Base-by-base conservation (phyloP, 331 rosid genomes). In the Prunus yedoensis region DNA sequence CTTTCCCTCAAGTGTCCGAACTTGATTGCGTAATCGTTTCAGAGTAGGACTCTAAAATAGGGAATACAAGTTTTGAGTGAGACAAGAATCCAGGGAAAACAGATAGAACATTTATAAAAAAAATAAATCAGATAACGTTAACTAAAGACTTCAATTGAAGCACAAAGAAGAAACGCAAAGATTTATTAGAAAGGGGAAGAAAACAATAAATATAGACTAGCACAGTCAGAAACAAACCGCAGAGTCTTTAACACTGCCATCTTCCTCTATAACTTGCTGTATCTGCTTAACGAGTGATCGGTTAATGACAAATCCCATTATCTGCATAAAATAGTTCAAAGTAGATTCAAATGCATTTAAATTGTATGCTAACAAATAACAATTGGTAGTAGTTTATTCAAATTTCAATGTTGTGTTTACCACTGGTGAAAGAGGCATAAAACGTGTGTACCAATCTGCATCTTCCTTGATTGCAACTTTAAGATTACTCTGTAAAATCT, bases 391-490 rank as follows among this genome's bases (percentile, higher is more conserved):
- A 21, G 16, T 81, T 38, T 46, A 50, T 71, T 68, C 47, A 74
- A 76, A 79, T 72, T 68, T 69, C 68, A 67, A 65, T 41, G 65
- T 56, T 78, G 52, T 77, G 80, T 66, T 78, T 88, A 94, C 99
- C 95, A 90, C 82, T 84, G 88, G 90, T 14, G 97, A 69, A 65
- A 94, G 90, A 77, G 99, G 97, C 97, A 90, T 92, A 82, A 90
- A 92, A 70, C 89, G 97, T 59, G 80, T 58, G 64, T 83, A 73
- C 97, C 97, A 90, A 77, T 92, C 93, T 43, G 77, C 82, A 50
- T 86, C 96, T 83, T 88, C 92, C 87, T 88, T 88, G 32, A 92
- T 80, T 58, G 92, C 81, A 66, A 85, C 86, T 79, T 89, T 89
- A 43, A 94, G 76, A 80, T 85, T 88, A 81, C 73, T 80, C 85